A percentile compares a stretch with the other conserved stretches of the same genome.
These are phyloP conservation scores for Lactuca sativa DNA, from an alignment of 129 eudicot genomes.

Conservation along the genomic window DNA sequence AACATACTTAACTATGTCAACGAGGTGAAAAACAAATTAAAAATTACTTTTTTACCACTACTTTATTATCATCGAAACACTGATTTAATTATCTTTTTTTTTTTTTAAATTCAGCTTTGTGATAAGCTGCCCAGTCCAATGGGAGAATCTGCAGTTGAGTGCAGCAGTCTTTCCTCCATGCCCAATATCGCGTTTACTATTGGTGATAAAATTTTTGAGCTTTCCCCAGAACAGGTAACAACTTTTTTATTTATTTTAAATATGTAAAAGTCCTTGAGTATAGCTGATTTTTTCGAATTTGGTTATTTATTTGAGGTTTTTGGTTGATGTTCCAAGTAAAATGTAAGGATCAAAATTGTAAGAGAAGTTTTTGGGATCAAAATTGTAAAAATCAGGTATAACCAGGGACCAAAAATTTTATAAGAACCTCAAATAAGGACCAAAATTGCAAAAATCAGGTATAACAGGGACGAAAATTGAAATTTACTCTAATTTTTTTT, in stretches of 20 bases:
- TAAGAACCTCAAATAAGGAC: no score
- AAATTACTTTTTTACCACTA: not conserved
- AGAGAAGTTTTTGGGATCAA: no score
- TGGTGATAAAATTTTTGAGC: conserved; percentile 84
- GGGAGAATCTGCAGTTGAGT: conserved; percentile 96
- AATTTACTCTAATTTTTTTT: not conserved
- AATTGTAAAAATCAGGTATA: no score
- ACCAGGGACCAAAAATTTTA: no score
- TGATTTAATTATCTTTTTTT: conserved; percentile 11
- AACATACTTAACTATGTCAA: conserved; percentile 71
- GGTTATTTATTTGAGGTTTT: no score
- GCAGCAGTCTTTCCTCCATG: conserved; percentile 64
- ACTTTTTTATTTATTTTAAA: not conserved
- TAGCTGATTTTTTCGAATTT: no score
- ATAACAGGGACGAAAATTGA: no score
- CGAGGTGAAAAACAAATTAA: conserved; percentile 42
- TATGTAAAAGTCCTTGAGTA: no score
- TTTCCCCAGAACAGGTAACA: conserved; percentile 79
- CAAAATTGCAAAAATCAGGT: no score
- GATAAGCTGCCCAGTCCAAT: conserved; percentile 86
- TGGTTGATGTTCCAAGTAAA: no score
- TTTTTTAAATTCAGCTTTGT: conserved; percentile 75
- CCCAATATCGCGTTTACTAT: conserved; percentile 78
- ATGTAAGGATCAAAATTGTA: no score
- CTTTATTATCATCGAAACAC: not conserved